These are phyloP conservation scores for Ottelia alismoides DNA, from an alignment of 106 monocot genomes.

Conservation along the genomic window DNA sequence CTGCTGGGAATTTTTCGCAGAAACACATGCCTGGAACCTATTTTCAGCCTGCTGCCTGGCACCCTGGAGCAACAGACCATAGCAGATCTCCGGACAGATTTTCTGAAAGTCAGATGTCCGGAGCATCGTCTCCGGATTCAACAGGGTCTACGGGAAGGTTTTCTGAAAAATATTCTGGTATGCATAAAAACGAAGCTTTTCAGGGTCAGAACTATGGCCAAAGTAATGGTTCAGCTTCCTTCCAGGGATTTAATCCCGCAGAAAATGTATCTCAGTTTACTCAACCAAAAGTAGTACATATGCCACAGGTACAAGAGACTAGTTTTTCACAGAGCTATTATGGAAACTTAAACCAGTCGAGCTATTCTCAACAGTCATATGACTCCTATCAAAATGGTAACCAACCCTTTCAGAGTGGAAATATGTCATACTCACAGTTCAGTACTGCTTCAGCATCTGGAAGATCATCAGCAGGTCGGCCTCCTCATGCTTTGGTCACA, in stretches of 20 bases:
- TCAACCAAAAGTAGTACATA: slow-evolving; percentile 28
- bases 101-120: background rate
- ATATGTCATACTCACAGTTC: slow-evolving; percentile 10
- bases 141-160: too few species aligned
- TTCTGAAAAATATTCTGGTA: too few species aligned
- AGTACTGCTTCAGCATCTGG: slow-evolving; percentile 27
- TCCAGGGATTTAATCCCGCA: slow-evolving; percentile 23
- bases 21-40: too few species aligned
- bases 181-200: too few species aligned
- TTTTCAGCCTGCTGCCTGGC: too few species aligned
- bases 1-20: too few species aligned
- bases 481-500: slow-evolving; percentile 76
- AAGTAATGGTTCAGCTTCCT: slow-evolving; percentile 9
- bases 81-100: background rate
- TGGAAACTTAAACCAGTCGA: slow-evolving; percentile 20
- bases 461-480: slow-evolving; percentile 79
- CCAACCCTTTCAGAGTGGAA: slow-evolving; percentile 16
- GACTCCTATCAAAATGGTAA: too few species aligned
- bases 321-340: slow-evolving; percentile 28
- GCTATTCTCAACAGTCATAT: slow-evolving; percentile 36
- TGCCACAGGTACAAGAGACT: slow-evolving; percentile 1
- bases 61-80: too few species aligned
- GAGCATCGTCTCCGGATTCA: too few species aligned
- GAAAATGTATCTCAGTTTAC: slow-evolving; percentile 29
- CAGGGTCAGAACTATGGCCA: background rate